Base-by-base conservation (phyloP, 768 basidiomycete species). In the Agaricus bisporus region DNA sequence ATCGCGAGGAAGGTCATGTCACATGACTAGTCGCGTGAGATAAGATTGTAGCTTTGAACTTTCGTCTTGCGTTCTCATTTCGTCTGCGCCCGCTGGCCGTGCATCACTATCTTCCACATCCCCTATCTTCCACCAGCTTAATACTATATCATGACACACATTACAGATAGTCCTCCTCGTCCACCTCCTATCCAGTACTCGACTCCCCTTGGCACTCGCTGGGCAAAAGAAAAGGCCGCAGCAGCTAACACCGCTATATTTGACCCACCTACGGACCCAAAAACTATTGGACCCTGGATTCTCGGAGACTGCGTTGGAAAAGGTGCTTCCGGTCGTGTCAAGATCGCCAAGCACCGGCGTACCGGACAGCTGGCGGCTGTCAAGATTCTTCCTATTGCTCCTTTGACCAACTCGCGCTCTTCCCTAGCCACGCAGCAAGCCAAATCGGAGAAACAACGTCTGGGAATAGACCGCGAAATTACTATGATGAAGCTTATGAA, bases 401-500 rank as follows among this genome's bases (percentile, higher is more conserved):
- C 89, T 17, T 73, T 91, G 32, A 76, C 88, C 60, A 81, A 77
- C 64, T 88, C 89, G 36, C 81, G 90, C 43, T 77, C 78, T 17
- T 85, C 86, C 53, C 66, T 85, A 57, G 78, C 79, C 5, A 81
- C 82, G 37, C 80, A 82, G 59, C 77, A 80, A 57, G 85, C 80
- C 3, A 88, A 86, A 69, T 79, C 80, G 2, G 88, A 92, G 58
- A 91, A 91, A 67, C 83, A 86, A 58, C 81, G 87, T 55, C 79
- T 95, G 44, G 88, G 90, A 3, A 87, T 98, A 56, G 93, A 97
- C 66, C 75, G 91, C 58, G 95, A 98, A 68, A 95, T 98, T 56
- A 91, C 90, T 52, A 94, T 98, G 85, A 95, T 98, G 95, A 98
- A 98, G 68, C 86, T 98, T 61, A 94, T 98, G 85, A 91, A 95